phyloP scores from a whole-genome alignment of 2,329 filamentous ascomycete genomes.

The Exophiala calicioides region DNA sequence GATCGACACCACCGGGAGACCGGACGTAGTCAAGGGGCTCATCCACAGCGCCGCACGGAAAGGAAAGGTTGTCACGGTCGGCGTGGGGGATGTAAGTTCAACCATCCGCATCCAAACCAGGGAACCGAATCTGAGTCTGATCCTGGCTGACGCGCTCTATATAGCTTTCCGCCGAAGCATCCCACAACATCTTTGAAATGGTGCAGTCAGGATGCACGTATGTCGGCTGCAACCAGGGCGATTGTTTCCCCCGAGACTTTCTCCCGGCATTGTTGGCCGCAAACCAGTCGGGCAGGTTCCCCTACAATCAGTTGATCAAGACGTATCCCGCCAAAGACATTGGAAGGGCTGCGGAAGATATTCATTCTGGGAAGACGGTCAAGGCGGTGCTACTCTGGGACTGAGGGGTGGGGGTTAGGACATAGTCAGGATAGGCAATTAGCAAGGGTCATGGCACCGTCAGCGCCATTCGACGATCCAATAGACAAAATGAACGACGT shows the following conservation, averaged over 20 bases:
- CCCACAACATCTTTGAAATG: constrained; percentile 30
- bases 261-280: constrained; percentile 26
- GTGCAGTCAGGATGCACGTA: constrained; percentile 29
- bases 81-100: constrained; percentile 26
- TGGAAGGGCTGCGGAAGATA: constrained; percentile 32
- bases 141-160: constrained; percentile 5
- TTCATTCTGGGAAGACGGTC: constrained; percentile 34
- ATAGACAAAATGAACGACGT: too few relatives aligned
- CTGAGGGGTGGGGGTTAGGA: constrained; percentile 5
- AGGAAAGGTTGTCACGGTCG: constrained; percentile 30
- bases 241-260: constrained; percentile 30
- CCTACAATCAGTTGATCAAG: constrained; percentile 49
- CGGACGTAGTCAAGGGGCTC: constrained; percentile 25
- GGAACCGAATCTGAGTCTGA: not conserved
- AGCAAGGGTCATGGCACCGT: too few relatives aligned
- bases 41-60: constrained; percentile 29
- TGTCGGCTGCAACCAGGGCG: constrained; percentile 28
- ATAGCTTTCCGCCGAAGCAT: constrained; percentile 24
- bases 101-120: not conserved
- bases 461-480: too few relatives aligned
- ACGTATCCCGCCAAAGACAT: constrained; percentile 42
- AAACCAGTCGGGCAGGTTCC: constrained; percentile 45
- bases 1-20: constrained; percentile 28
- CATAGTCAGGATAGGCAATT: too few relatives aligned
- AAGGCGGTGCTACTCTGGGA: constrained; percentile 37